These are phyloP conservation scores for Coemansia sp. DNA, from an alignment of 371 early-diverging fungal genomes.

Conservation along the genomic window DNA sequence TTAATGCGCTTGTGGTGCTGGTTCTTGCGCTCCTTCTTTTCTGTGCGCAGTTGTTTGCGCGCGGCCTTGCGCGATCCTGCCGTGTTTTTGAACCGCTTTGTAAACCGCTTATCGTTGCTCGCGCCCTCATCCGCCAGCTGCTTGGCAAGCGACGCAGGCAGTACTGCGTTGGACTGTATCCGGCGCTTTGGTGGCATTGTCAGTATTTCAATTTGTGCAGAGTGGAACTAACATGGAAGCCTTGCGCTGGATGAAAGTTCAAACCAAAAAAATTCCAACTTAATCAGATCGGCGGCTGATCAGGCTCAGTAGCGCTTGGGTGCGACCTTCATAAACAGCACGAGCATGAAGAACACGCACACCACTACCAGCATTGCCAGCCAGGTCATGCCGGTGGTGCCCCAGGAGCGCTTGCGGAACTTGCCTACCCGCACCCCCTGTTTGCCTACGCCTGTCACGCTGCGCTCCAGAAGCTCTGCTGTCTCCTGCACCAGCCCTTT, in stretches of 20 bases:
- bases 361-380: constrained; percentile 62
- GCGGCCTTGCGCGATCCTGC: constrained; percentile 51
- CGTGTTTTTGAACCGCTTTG: constrained; percentile 52
- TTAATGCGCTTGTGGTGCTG: constrained; percentile 38
- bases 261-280: not conserved
- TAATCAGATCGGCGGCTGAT: too few species aligned
- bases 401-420: constrained; percentile 64
- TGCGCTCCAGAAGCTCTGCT: constrained; percentile 54
- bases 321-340: constrained; percentile 66
- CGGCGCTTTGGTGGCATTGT: constrained; percentile 38
- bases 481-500: constrained; percentile 59
- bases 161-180: constrained; percentile 28
- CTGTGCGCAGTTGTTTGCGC: constrained; percentile 54
- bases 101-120: constrained; percentile 50
- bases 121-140: constrained; percentile 11
- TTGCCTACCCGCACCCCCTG: constrained; percentile 59
- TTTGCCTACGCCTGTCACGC: constrained; percentile 53
- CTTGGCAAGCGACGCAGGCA: constrained; percentile 24
- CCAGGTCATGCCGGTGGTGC: constrained; percentile 69
- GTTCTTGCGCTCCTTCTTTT: constrained; percentile 54
- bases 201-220: constrained; percentile 1
- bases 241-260: not conserved
- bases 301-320: constrained; percentile 56
- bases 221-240: not conserved
- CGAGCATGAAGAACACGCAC: constrained; percentile 65